Percentiles rank a stretch among this genome's conserved stretches.
Conservation (phyloP, 495 filamentous ascomycete species). For the Aspergillus leporis region DNA sequence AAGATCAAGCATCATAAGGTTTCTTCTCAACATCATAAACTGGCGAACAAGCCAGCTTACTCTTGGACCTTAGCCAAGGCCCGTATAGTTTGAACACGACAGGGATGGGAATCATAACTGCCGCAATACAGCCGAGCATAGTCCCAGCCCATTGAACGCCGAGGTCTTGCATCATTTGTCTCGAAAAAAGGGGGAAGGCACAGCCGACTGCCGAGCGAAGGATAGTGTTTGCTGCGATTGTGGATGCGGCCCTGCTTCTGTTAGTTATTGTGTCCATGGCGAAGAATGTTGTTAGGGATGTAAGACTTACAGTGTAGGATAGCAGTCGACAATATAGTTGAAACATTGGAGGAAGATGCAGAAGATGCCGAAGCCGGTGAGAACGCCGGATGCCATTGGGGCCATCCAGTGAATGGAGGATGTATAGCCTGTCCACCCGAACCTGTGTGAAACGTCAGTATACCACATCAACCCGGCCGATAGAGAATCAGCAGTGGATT, state of each 20-base stretch:
- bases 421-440: constrained; percentile 43
- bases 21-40: constrained; percentile 12
- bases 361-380: constrained; percentile 38
- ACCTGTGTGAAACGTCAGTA: constrained; percentile 25
- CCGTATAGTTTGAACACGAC: constrained; percentile 38
- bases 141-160: constrained; percentile 79
- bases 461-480: neutral
- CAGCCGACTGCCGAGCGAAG: constrained; percentile 75
- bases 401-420: constrained; percentile 37
- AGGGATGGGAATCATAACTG: constrained; percentile 72
- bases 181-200: constrained; percentile 79
- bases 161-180: constrained; percentile 78
- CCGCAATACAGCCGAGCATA: constrained; percentile 72
- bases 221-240: constrained; percentile 88
- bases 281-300: constrained; percentile 11
- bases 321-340: constrained; percentile 44
- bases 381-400: constrained; percentile 31
- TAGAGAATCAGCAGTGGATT: neutral
- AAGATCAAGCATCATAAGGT: constrained; percentile 7
- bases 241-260: constrained; percentile 66
- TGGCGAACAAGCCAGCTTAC: constrained; percentile 29
- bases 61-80: constrained; percentile 32
- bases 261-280: constrained; percentile 7
- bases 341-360: constrained; percentile 43
- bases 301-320: constrained; percentile 65